Conservation (phyloP, 1,139 yeast species). For the Lodderomyces orthopsilosis region DNA sequence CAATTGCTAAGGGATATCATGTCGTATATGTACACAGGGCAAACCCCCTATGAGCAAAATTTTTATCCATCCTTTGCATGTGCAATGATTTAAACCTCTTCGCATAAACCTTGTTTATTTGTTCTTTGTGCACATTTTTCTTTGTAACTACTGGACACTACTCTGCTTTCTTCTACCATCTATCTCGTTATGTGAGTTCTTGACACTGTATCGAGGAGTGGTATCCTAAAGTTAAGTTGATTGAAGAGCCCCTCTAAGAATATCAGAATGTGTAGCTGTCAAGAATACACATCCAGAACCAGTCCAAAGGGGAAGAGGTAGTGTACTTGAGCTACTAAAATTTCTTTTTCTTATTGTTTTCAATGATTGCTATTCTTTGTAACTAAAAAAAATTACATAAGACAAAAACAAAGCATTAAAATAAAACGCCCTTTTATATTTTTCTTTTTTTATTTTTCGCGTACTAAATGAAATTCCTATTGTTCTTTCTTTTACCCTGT, state of each 20-base stretch:
- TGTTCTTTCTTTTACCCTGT: not conserved
- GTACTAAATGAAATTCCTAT: conserved; percentile 1
- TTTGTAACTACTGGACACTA: not conserved
- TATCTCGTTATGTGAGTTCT: no score
- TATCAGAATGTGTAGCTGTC: no score
- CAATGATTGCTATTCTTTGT: conserved; percentile 1
- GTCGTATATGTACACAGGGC: no score
- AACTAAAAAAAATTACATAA: not conserved
- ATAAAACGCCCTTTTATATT: not conserved
- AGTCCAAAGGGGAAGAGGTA: conserved; percentile 1
- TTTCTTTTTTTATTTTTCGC: not conserved
- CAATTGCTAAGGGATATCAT: no score
- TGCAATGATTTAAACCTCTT: not conserved
- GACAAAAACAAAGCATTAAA: no score
- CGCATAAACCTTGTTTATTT: not conserved
- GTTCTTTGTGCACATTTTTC: not conserved
- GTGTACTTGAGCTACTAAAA: not conserved
- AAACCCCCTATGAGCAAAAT: not conserved
- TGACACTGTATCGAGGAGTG: no score
- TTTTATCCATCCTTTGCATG: not conserved
- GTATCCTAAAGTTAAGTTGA: no score
- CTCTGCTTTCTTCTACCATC: no score
- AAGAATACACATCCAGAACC: no score
- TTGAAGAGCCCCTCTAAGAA: no score
- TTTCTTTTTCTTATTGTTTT: not conserved